A percentile compares a stretch with the other conserved stretches of the same genome.
Conservation (phyloP, 78 protist genomes). For the Bodo saltans region DNA sequence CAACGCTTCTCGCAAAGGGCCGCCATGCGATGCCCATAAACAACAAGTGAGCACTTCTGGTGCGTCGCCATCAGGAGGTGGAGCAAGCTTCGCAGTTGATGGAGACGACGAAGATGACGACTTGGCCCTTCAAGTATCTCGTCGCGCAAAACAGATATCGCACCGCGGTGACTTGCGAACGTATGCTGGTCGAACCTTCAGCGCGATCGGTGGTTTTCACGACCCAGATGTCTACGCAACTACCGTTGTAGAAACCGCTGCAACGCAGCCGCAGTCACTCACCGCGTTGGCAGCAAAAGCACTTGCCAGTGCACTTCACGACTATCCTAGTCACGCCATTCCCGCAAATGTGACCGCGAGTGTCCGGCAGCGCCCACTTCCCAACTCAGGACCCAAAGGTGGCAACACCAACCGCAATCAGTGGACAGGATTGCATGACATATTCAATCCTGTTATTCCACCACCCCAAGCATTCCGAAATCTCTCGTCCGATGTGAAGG, state of each 20-base stretch:
- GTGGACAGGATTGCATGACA: neutral
- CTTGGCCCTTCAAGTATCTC: neutral
- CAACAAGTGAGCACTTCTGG: neutral
- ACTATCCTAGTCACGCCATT: neutral
- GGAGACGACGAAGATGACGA: neutral
- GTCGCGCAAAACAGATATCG: neutral
- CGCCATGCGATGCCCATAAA: neutral
- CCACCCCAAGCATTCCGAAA: slow-evolving; percentile 2
- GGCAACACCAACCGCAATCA: slow-evolving; percentile 1
- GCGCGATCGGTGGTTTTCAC: neutral
- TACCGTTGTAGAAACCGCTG: neutral
- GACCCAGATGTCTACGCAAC: neutral
- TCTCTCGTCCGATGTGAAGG: neutral
- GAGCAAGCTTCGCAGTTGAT: neutral
- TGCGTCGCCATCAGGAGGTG: neutral
- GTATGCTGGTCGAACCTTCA: neutral
- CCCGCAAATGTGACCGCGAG: neutral
- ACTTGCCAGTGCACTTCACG: neutral
- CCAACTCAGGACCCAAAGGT: slow-evolving; percentile 24
- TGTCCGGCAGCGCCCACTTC: neutral
- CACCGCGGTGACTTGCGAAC: neutral
- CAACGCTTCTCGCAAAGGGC: neutral
- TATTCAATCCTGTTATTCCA: slow-evolving; percentile 1
- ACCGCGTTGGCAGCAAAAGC: slow-evolving; percentile 5
- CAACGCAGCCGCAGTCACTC: neutral